Base-by-base conservation (phyloP, 352 stramenopile genomes). In the Phytophthora agathidicida region DNA sequence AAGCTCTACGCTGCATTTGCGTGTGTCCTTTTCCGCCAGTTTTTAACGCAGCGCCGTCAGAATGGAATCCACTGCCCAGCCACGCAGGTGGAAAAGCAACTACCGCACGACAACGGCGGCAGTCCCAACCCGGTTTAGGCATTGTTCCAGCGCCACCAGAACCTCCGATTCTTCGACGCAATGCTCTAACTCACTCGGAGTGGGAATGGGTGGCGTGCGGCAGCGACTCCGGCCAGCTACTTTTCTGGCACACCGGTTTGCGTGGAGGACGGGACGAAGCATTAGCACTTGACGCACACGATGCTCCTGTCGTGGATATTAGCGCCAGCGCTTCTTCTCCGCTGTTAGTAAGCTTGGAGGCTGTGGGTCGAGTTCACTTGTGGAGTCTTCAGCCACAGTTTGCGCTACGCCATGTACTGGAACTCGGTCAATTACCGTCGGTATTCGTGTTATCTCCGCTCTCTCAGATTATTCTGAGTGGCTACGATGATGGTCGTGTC, bases 231-330 rank as follows among this genome's bases (percentile, higher is more conserved):
- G 83, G 83, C 6, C 74, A 92, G 28, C 46, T 92, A 37, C 41
- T 92, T 22, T 92, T 89, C 48, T 89, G 80, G 80, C 77, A 88
- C 61, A 84, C 83, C 10, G 75, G 77, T 3, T 54, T 86, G 16
- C 65, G 61, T 3, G 72, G 51, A 64, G 32, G 78, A 74, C 47
- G 74, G 50, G 22, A 79, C 1, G 31, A 31, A 27, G 38, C 62
- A 9, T 23, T 88, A 33, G 76, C 60, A 22, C 53, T 89, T 22
- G 74, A 88, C 9, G 80, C 71, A 5, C 83, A 92, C 30, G 75
- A 89, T 43, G 68, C 69, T 16, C 57, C 58, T 7, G 70, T 90
- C 17, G 58, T 80, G 2, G 53, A 74, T 24, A 57, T 88, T 14
- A 47, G 47, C 1, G 64, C 75, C 3, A 85, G 75, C 44, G 60